Percentiles rank a stretch among this genome's conserved stretches.
Evolutionary conservation across 2,329 filamentous ascomycete genomes (phyloP).

Genomic region (Arthrobotrys pseudoclavata): DNA sequence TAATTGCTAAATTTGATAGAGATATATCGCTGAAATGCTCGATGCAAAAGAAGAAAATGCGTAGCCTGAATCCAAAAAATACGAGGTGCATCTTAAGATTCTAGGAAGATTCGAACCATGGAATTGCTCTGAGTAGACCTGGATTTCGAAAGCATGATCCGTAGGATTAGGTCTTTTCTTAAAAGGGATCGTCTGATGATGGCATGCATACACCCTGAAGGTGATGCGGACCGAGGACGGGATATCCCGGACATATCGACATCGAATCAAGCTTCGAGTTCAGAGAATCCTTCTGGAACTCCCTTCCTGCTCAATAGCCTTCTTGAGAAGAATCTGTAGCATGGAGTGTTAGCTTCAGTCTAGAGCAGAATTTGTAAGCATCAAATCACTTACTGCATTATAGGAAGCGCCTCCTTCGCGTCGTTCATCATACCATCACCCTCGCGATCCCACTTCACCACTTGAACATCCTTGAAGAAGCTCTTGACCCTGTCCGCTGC

Average conservation of each 20-base stretch:
- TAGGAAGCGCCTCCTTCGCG: conserved; percentile 86
- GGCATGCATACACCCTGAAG: conserved; percentile 36
- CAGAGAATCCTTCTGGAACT: conserved; percentile 71
- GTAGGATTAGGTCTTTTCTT: background rate
- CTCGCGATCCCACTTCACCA: conserved; percentile 77
- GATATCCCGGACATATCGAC: conserved; percentile 9
- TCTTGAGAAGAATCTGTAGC: conserved; percentile 72
- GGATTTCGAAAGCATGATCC: conserved; percentile 12
- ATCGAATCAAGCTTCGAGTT: conserved; percentile 65
- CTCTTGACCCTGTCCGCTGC: conserved; percentile 75
- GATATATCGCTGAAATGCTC: conserved; percentile 13
- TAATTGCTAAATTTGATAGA: background rate
- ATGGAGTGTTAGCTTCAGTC: background rate
- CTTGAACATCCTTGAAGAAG: conserved; percentile 76
- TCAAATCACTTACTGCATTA: conserved; percentile 78
- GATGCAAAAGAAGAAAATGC: background rate
- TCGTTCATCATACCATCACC: conserved; percentile 86
- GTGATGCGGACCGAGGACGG: conserved; percentile 13
- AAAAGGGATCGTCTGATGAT: background rate
- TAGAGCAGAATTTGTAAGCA: background rate
- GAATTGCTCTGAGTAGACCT: conserved; percentile 9
- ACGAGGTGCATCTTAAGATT: background rate
- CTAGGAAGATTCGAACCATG: conserved; percentile 10
- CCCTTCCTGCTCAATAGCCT: conserved; percentile 73
- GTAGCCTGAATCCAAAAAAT: conserved; percentile 12